Base-by-base conservation (phyloP, 129 eudicot genomes). In the Lonicera japonica region DNA sequence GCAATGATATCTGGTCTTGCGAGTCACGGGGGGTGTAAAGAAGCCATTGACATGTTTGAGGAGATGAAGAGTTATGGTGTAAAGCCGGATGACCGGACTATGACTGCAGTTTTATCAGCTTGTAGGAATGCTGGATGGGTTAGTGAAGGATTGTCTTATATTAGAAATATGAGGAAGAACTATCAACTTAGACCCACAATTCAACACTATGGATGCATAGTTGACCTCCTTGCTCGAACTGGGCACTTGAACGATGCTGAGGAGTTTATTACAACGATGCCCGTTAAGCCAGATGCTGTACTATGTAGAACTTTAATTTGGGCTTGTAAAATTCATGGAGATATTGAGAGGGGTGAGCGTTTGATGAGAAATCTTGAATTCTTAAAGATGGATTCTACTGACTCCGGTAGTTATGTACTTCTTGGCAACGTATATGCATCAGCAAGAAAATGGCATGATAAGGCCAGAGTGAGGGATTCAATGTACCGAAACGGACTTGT, bases 191-290 rank as follows among this genome's bases (percentile, higher is more conserved):
- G 41, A 70, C 85, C 85, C 1, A 72, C 73, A 4, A 43, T 83
- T 21, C 80, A 82, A 13, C 88, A 78, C 64, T 76, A 85, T 22
- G 85, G 88, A 59, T 85, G 86, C 51, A 20, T 85, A 5, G 83
- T 85, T 8, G 94, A 82, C 63, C 60, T 79, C 43, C 82, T 75
- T 21, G 85, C 78, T 54, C 69, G 82, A 48, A 58, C 85, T 3
- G 94, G 86, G 19, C 60, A 59, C 22, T 68, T 81, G 25, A 73
- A 78, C 36, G 88, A 81, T 11, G 94, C 94, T 14, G 65, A 83
- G 56, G 58, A 67, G 25, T 75, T 82, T 61, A 75, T 75, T 20
- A 70, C 25, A 73, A 70, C 63, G 62, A 75, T 81, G 85, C 78
- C 78, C 9, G 54, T 81, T 51, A 64, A 69, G n/a, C 73, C 80